These are phyloP conservation scores for Favolaschia claudopus DNA, from an alignment of 768 basidiomycete species.

Conservation along the genomic window DNA sequence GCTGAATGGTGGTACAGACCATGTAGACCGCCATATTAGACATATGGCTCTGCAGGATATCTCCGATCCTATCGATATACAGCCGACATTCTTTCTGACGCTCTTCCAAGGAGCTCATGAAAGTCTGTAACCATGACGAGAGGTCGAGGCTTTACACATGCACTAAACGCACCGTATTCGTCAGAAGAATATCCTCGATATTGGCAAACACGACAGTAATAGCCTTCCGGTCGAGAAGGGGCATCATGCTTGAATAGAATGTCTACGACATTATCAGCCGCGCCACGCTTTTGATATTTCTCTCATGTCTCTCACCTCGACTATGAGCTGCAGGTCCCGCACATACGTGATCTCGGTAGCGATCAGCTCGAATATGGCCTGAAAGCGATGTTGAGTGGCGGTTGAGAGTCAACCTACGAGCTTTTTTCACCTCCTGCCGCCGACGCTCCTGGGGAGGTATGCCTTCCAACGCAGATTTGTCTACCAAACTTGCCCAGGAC, in stretches of 20 bases:
- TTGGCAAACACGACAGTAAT: constrained; percentile 90
- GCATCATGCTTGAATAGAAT: constrained; percentile 84
- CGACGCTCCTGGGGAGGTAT: constrained; percentile 82
- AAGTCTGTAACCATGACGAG: constrained; percentile 60
- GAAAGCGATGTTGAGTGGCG: neutral
- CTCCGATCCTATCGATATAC: constrained; percentile 89
- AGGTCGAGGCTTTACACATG: too few relatives aligned
- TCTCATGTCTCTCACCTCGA: constrained; percentile 66
- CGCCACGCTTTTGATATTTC: neutral
- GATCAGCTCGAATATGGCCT: constrained; percentile 96
- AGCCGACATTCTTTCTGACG: constrained; percentile 91
- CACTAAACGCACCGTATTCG: constrained; percentile 82
- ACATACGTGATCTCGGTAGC: constrained; percentile 91
- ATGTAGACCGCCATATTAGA: constrained; percentile 82
- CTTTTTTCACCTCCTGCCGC: constrained; percentile 77
- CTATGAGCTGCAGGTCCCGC: constrained; percentile 88
- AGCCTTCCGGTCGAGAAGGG: constrained; percentile 76
- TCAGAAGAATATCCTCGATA: constrained; percentile 89
- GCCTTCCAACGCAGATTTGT: constrained; percentile 81
- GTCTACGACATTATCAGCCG: constrained; percentile 53
- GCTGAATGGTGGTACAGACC: constrained; percentile 47
- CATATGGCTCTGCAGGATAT: constrained; percentile 80
- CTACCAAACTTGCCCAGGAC: constrained; percentile 95
- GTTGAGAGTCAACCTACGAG: neutral
- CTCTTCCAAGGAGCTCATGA: constrained; percentile 89